Conservation (phyloP, 306 rosid species). For the Styphnolobium japonicum region DNA sequence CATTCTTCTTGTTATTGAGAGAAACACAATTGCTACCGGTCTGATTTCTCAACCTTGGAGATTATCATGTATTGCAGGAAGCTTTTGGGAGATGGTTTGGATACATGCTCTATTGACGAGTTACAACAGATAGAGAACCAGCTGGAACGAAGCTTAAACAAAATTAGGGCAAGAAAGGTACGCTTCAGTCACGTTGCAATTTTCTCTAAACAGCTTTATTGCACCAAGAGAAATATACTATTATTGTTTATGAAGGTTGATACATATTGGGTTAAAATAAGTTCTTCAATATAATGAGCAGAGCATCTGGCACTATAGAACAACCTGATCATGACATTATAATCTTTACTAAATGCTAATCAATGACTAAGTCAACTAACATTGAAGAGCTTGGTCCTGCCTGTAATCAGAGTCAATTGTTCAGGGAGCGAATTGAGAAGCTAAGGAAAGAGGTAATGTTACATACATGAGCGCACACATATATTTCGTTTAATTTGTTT, state of each 20-base stretch:
- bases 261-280: background rate
- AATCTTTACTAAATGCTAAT: background rate
- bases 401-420: conserved; percentile 51
- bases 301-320: background rate
- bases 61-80: conserved; percentile 44
- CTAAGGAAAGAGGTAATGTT: conserved; percentile 67
- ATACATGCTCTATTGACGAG: conserved; percentile 58
- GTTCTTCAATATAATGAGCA: background rate
- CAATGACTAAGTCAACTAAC: conserved; percentile 6
- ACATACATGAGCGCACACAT: background rate
- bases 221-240: background rate
- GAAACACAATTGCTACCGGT: background rate
- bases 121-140: conserved; percentile 63
- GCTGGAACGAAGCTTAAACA: conserved; percentile 66
- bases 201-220: background rate
- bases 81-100: conserved; percentile 76
- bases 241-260: background rate
- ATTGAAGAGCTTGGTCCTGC: conserved; percentile 15
- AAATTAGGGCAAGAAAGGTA: conserved; percentile 86
- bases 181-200: background rate
- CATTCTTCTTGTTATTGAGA: background rate
- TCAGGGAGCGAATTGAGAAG: conserved; percentile 59
- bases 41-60: background rate
- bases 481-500: background rate
- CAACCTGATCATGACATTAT: background rate